These are phyloP conservation scores for Colletotrichum kahawae DNA, from an alignment of 2,329 filamentous ascomycete genomes.

Conservation along the genomic window DNA sequence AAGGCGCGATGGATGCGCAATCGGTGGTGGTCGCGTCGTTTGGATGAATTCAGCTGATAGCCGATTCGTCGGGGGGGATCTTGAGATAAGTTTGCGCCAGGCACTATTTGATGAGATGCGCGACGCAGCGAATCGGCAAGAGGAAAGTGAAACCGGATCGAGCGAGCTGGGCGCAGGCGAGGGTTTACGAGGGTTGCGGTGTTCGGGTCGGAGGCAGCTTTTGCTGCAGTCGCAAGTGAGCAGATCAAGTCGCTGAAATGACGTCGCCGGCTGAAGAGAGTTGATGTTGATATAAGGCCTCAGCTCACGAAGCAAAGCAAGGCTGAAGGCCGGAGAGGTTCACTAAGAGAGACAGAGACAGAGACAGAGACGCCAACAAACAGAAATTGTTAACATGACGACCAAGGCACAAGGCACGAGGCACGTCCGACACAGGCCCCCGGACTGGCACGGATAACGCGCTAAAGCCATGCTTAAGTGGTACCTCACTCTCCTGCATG, in stretches of 20 bases:
- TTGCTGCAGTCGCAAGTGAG: background rate
- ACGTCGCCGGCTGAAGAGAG: background rate
- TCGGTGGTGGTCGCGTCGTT: background rate
- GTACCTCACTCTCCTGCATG: background rate
- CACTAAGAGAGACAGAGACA: background rate
- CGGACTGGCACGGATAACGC: constrained; percentile 7
- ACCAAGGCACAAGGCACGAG: background rate
- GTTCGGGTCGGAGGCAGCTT: background rate
- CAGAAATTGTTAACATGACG: constrained; percentile 18
- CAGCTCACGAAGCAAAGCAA: constrained; percentile 1
- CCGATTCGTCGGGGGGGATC: background rate
- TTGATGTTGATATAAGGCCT: background rate
- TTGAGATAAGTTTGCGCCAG: constrained; percentile 1
- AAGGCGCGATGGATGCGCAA: background rate
- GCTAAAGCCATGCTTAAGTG: constrained; percentile 16
- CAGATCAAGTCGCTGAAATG: background rate
- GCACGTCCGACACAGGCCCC: background rate
- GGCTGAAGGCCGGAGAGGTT: background rate
- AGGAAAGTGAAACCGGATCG: constrained; percentile 1
- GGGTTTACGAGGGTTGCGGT: background rate
- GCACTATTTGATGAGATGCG: background rate
- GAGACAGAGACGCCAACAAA: background rate
- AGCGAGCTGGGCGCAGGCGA: background rate
- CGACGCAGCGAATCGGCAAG: background rate
- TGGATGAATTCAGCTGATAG: background rate